Conservation (phyloP, 1,139 yeast species). For the Magnusiomyces ingens region DNA sequence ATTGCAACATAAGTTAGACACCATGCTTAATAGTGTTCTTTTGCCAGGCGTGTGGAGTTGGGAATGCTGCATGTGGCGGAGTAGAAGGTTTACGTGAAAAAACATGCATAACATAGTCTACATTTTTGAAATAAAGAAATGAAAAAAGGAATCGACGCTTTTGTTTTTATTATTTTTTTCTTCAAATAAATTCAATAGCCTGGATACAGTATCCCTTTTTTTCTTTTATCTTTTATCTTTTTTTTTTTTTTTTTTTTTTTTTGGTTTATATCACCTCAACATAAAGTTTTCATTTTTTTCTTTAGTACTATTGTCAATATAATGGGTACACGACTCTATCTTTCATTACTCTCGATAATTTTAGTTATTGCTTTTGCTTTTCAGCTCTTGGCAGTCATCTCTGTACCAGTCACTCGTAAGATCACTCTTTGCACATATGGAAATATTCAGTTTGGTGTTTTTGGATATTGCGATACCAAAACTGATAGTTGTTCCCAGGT, state of each 20-base stretch:
- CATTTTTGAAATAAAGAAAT: background rate
- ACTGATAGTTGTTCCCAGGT: constrained; percentile 44
- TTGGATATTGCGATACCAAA: constrained; percentile 61
- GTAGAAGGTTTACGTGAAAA: background rate
- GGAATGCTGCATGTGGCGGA: background rate
- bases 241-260: background rate
- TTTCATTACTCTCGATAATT: constrained; percentile 37
- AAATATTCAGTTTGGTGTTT: constrained; percentile 67
- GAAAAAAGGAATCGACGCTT: background rate
- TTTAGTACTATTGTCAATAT: background rate
- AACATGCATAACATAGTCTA: background rate
- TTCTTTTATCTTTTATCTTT: background rate
- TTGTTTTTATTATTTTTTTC: background rate
- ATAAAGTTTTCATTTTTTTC: background rate
- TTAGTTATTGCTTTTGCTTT: constrained; percentile 45
- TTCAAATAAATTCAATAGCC: background rate
- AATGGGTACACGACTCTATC: constrained; percentile 34
- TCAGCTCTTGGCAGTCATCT: constrained; percentile 47
- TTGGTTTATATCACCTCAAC: background rate
- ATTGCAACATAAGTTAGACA: constrained; percentile 43
- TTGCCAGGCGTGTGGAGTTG: background rate
- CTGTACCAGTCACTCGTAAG: constrained; percentile 55
- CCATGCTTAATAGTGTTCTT: no score
- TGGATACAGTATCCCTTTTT: background rate
- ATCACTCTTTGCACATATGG: constrained; percentile 46